Base-by-base conservation (phyloP, 441 rosid genomes). In the Croton setiger region DNA sequence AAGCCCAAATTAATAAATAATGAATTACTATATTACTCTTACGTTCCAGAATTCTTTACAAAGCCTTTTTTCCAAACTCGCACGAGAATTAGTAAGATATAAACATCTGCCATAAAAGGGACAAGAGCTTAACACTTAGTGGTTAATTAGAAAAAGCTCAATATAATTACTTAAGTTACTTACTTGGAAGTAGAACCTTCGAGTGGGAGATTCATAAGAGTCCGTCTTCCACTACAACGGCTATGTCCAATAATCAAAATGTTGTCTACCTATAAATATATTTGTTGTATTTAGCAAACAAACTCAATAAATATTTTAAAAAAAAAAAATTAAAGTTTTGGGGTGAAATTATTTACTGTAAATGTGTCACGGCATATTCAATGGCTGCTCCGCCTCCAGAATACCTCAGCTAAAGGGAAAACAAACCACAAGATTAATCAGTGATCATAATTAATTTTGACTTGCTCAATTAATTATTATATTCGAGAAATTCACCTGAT, bases 101-200 rank as follows among this genome's bases (percentile, higher is more conserved):
- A 27, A 27, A 27, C 2, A 27, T 27, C 1, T 27, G 2, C 31
- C 31, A 2, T 27, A 27, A 27, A 27, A 27, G 1, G 31, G 2
- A 27, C 31, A 27, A 27, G 31, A 2, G 31, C 31, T 27, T 27
- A 27, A 27, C 31, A 27, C 31, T 0, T 27, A 27, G 31, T 27
- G 31, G 31, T 27, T 27, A 27, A 27, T 27, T 27, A 27, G 31
- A 27, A 27, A 1, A 27, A 27, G 31, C 31, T 27, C n/a, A n/a
- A n/a, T n/a, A n/a, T 27, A 2, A 27, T 0, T 2, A 27, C 31
- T 48, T 48, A 45, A n/a, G 7, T 8, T 18, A 27, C 48, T 17
- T 75, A 87, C 89, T 79, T 69, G 8, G 85, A 37, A 44, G 85
- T 86, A 63, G 90, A 68, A 68, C 88, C 90, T 36, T 92, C 88